Evolutionary conservation across 108 stramenopile species (phyloP).

Genomic region (Bacterosira constricta): DNA sequence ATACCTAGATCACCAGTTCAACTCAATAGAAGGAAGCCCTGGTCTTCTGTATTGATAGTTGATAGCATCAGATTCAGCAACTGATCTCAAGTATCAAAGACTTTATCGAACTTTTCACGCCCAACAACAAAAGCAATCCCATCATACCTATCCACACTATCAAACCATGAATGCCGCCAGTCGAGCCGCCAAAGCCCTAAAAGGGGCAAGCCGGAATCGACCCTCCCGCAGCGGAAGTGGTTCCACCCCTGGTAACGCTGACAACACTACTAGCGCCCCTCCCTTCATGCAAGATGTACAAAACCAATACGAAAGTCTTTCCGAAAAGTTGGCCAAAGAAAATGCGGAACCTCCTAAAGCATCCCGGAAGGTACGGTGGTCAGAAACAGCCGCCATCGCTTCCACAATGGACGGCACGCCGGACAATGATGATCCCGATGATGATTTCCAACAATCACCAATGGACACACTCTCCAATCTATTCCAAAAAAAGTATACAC

Average conservation of each 20-base stretch:
- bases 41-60: too few relatives aligned
- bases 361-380: constrained; percentile 35
- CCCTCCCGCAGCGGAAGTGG: constrained; percentile 20
- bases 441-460: constrained; percentile 4
- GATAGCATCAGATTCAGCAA: too few relatives aligned
- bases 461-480: constrained; percentile 31
- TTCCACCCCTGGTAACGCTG: neutral
- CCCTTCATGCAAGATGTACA: constrained; percentile 23
- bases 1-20: too few relatives aligned
- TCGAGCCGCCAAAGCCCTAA: constrained; percentile 28
- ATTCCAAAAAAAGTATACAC: constrained; percentile 34
- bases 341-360: neutral
- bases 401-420: constrained; percentile 39
- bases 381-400: constrained; percentile 33
- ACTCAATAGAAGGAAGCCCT: too few relatives aligned
- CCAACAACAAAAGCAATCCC: neutral
- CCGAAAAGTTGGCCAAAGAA: constrained; percentile 26
- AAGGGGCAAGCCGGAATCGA: constrained; percentile 38
- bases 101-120: too few relatives aligned
- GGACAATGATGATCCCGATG: constrained; percentile 14
- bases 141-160: neutral
- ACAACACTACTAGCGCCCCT: neutral
- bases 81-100: too few relatives aligned
- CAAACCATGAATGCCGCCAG: constrained; percentile 32
- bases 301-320: constrained; percentile 32